Evolutionary conservation across 352 stramenopile genomes (phyloP).

Genomic region (Phytophthora megakarya): DNA sequence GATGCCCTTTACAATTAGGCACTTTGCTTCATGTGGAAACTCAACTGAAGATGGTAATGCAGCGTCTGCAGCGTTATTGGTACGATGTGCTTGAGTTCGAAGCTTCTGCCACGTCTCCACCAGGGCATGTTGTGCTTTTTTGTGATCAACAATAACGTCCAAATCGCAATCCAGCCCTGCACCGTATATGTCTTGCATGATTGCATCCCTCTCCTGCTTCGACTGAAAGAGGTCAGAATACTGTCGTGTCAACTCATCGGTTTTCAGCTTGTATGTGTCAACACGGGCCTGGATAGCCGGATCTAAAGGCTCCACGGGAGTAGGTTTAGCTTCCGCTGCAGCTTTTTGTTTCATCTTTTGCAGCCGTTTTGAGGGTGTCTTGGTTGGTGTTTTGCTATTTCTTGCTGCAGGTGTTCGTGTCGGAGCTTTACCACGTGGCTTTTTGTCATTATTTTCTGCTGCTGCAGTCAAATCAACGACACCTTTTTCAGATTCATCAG

Average conservation of each 20-base stretch:
- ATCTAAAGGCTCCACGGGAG: conserved; percentile 45
- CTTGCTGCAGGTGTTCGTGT: not conserved
- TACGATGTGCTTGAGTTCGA: conserved; percentile 14
- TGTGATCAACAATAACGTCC: conserved; percentile 32
- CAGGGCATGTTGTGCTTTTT: conserved; percentile 21
- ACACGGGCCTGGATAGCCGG: conserved; percentile 64
- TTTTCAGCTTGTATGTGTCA: conserved; percentile 76
- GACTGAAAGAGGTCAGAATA: conserved; percentile 46
- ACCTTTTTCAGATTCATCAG: conserved; percentile 5
- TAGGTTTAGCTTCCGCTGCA: conserved; percentile 19
- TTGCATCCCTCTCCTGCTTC: conserved; percentile 23
- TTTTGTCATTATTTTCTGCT: conserved; percentile 21
- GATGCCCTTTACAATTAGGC: conserved; percentile 55
- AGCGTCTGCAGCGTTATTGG: conserved; percentile 21
- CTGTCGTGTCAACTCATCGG: conserved; percentile 64
- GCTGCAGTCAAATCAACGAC: conserved; percentile 31
- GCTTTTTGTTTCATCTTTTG: conserved; percentile 37
- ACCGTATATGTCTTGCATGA: conserved; percentile 83
- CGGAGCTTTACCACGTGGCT: conserved; percentile 19
- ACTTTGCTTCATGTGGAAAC: conserved; percentile 51
- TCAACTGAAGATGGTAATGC: conserved; percentile 27
- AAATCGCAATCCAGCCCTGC: conserved; percentile 57
- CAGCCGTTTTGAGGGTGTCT: conserved; percentile 31
- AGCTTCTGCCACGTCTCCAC: conserved; percentile 37
- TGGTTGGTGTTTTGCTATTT: conserved; percentile 8